Evolutionary conservation across 2,329 filamentous ascomycete species (phyloP), one percentile per base, ranked within the genome.

Genomic region (Talaromyces sp.): DNA sequence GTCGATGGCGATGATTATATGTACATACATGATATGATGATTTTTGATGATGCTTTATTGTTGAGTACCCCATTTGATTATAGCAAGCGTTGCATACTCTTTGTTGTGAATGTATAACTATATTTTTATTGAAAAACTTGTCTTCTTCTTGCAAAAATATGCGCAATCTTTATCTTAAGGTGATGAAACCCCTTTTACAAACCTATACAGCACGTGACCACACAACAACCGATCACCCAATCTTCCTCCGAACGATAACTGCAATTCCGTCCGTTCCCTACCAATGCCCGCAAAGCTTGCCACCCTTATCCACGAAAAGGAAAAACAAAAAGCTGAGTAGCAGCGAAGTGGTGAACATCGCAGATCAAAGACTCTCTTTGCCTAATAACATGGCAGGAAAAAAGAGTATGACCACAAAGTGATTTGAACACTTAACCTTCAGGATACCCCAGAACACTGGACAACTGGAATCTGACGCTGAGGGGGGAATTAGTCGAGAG

Each of bases 1-100:
- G 64, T 35, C 64, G 64, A 33, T 65, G 64, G 64, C 64, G 64
- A 33, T 62, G 33, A 65, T 48, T 35, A 6, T 16, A 4, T 59
- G 27, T 45, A 31, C 45, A 45, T 59, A 45, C 39, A 58, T 0
- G n/a, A 13, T 37, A 37, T 33, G 14, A 31, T n/a, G 48, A 52
- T 13, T 19, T 52, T n/a, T 52, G 14, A 52, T 60, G 27, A 47
- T 33, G 24, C 7, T 22, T 45, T 60, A 47, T 9, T 19, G 37
- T 37, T 2, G 6, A 37, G 14, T 56, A 56, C 52, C 52, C 31
- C n/a, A 37, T 39, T 54, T 54, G 50, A 56, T 56, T 24, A 54
- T 16, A 62, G 60, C 60, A 62, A 62, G 60, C 60, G 60, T 61
- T 62, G 60, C 60, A 54, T 62, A 56, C 3, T 3, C 7, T 11